These are phyloP conservation scores for Gliomastix tumulicola DNA, from an alignment of 2,329 filamentous ascomycete genomes.

Conservation along the genomic window DNA sequence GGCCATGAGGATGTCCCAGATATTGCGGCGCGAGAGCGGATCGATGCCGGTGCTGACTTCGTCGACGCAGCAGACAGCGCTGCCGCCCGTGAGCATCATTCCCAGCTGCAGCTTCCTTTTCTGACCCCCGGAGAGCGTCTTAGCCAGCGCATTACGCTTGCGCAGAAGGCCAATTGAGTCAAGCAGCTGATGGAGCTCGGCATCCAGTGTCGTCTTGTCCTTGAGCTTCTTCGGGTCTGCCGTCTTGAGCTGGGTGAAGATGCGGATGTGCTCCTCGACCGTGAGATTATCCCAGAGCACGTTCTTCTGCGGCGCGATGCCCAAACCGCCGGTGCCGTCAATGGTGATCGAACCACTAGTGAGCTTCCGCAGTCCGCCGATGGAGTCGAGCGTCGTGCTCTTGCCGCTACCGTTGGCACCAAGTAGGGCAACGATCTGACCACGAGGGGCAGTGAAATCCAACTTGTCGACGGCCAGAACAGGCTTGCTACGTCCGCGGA, in stretches of 20 bases:
- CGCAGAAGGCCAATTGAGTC: slow-evolving; percentile 50
- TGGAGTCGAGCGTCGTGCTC: slow-evolving; percentile 61
- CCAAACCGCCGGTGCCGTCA: slow-evolving; percentile 33
- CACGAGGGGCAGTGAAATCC: slow-evolving; percentile 48
- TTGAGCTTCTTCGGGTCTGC: slow-evolving; percentile 12
- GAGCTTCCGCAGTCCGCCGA: slow-evolving; percentile 56
- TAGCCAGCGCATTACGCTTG: slow-evolving; percentile 47
- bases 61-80: slow-evolving; percentile 60
- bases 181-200: slow-evolving; percentile 43
- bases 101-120: slow-evolving; percentile 64
- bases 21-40: slow-evolving; percentile 57
- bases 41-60: slow-evolving; percentile 65
- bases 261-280: slow-evolving; percentile 55
- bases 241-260: slow-evolving; percentile 57
- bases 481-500: no score
- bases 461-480: slow-evolving; percentile 54
- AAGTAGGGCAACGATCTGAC: slow-evolving; percentile 59
- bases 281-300: slow-evolving; percentile 61
- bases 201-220: slow-evolving; percentile 1
- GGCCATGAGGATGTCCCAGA: slow-evolving; percentile 63
- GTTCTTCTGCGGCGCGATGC: slow-evolving; percentile 59
- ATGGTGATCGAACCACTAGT: slow-evolving; percentile 50
- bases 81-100: slow-evolving; percentile 65
- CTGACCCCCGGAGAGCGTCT: slow-evolving; percentile 59
- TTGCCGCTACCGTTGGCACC: slow-evolving; percentile 68